Conservation (phyloP, 768 basidiomycete genomes). For the Cubamyces lactineus region DNA sequence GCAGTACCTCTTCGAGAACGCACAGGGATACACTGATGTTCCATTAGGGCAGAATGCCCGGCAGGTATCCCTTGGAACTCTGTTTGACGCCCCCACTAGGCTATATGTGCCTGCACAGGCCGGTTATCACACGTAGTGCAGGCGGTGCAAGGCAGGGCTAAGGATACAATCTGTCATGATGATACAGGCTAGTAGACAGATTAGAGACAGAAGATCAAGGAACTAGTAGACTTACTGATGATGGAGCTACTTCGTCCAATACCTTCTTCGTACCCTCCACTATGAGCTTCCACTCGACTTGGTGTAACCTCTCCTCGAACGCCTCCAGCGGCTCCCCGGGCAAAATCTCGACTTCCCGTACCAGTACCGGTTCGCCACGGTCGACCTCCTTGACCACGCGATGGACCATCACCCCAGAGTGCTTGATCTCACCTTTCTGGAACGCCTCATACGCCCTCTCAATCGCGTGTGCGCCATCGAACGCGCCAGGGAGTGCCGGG, state of each 20-base stretch:
- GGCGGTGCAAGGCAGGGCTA: background rate
- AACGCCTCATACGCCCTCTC: slow-evolving; percentile 90
- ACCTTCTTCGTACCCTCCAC: slow-evolving; percentile 81
- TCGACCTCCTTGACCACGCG: slow-evolving; percentile 93
- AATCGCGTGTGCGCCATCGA: slow-evolving; percentile 93
- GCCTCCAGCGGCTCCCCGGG: slow-evolving; percentile 72
- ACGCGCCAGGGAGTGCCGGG: slow-evolving; percentile 94
- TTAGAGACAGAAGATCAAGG: background rate
- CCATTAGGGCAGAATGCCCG: too few relatives aligned
- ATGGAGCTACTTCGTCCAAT: slow-evolving; percentile 54
- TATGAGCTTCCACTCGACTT: slow-evolving; percentile 86
- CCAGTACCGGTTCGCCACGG: slow-evolving; percentile 84
- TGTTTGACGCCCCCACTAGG: background rate
- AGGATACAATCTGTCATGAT: slow-evolving; percentile 7
- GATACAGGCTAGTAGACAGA: slow-evolving; percentile 5
- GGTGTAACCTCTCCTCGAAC: slow-evolving; percentile 79
- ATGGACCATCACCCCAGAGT: slow-evolving; percentile 92
- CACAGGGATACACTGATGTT: too few relatives aligned
- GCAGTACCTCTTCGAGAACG: too few relatives aligned
- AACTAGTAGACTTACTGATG: slow-evolving; percentile 5
- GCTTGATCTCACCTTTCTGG: slow-evolving; percentile 74
- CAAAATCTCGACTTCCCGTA: slow-evolving; percentile 73
- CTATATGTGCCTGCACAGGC: background rate
- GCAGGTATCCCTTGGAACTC: background rate
- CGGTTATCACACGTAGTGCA: too few relatives aligned